Conservation (phyloP, 23 red algal genomes). For the Gracilaria gracilis region DNA sequence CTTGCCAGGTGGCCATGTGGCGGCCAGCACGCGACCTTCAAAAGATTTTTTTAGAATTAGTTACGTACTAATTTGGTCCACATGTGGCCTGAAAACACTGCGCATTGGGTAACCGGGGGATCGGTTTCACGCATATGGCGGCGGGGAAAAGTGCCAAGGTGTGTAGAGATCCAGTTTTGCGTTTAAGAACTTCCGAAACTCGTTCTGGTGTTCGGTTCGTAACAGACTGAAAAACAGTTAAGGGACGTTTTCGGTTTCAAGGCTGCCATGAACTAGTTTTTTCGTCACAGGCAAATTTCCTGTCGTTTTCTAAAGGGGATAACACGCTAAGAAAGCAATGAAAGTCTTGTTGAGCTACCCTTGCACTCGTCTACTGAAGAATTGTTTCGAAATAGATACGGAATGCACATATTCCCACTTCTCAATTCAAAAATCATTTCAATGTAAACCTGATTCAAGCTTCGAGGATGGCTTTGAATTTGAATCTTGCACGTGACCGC, state of each 20-base stretch:
- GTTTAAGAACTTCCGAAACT: no score
- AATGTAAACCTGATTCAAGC: background rate
- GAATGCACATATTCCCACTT: background rate
- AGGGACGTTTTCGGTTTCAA: background rate
- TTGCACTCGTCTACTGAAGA: background rate
- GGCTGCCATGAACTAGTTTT: background rate
- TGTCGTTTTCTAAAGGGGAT: no score
- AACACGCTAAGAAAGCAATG: background rate
- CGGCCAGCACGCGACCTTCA: no score
- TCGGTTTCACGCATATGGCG: no score
- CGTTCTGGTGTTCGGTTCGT: background rate
- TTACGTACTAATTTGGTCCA: no score
- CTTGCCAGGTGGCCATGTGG: no score
- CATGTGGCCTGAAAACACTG: no score
- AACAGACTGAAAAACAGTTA: background rate
- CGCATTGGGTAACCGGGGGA: no score
- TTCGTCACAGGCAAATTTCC: background rate
- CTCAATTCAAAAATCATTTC: constrained; percentile 8
- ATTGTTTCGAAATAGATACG: background rate
- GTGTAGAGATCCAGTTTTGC: background rate
- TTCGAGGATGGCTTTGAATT: background rate
- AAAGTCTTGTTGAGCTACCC: background rate
- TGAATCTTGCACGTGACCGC: constrained; percentile 6
- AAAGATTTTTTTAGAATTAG: no score
- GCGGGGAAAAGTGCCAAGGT: background rate